A percentile compares a stretch with the other conserved stretches of the same genome.
Conservation (phyloP, 2,329 filamentous ascomycete genomes). For the Colletotrichum endophyticum region DNA sequence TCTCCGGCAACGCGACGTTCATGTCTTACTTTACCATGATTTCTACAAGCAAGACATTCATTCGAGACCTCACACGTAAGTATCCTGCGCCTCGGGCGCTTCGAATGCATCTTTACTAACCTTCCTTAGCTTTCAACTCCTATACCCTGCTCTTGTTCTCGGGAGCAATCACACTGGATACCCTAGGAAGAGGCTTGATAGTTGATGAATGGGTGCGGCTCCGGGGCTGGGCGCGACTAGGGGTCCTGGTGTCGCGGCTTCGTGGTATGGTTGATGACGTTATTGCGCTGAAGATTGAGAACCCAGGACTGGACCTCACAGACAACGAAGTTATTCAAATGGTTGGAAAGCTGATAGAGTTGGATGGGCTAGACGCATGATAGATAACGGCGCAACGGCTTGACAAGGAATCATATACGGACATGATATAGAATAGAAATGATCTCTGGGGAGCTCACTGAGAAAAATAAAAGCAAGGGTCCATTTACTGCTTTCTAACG, state of each 20-base stretch:
- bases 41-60: constrained; percentile 88
- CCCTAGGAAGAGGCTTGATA: constrained; percentile 81
- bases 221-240: constrained; percentile 92
- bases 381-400: background rate
- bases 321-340: constrained; percentile 74
- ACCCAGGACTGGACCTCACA: constrained; percentile 65
- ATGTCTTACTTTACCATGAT: constrained; percentile 93
- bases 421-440: background rate
- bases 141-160: constrained; percentile 90
- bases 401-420: background rate
- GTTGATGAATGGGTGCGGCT: constrained; percentile 91
- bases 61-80: constrained; percentile 87
- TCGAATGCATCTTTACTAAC: background rate
- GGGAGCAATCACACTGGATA: constrained; percentile 85
- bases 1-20: constrained; percentile 76
- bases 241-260: constrained; percentile 83
- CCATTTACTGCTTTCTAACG: background rate
- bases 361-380: constrained; percentile 81
- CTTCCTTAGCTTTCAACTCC: constrained; percentile 74
- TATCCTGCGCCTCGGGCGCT: constrained; percentile 25
- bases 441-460: background rate
- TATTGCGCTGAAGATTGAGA: constrained; percentile 80
- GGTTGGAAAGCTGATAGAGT: constrained; percentile 82
- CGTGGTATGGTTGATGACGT: constrained; percentile 86
- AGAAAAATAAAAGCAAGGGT: background rate